These are phyloP conservation scores for Murraya paniculata DNA, from an alignment of 345 rosid species.

Conservation along the genomic window DNA sequence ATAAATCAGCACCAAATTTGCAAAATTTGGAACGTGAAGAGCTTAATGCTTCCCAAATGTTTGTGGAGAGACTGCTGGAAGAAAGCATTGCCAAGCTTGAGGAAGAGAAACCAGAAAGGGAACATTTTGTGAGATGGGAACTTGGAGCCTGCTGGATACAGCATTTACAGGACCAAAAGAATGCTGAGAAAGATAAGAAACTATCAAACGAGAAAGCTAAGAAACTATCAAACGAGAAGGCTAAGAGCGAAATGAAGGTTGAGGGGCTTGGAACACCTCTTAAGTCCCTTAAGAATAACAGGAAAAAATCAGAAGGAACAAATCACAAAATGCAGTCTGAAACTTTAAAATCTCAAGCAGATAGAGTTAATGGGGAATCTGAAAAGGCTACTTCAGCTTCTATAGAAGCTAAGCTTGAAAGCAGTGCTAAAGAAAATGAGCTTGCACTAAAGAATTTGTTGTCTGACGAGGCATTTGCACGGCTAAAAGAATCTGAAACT, in stretches of 20 bases:
- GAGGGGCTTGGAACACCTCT: conserved; percentile 98
- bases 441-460: conserved; percentile 53
- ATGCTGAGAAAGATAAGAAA: conserved; percentile 81
- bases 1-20: conserved; percentile 39
- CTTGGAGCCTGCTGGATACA: conserved; percentile 99
- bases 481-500: conserved; percentile 80
- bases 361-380: conserved; percentile 36
- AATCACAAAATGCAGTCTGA: conserved; percentile 35
- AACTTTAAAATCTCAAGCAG: conserved; percentile 36
- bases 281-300: conserved; percentile 72
- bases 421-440: conserved; percentile 47
- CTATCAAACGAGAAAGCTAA: conserved; percentile 64
- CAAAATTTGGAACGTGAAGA: conserved; percentile 55
- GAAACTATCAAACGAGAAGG: conserved; percentile 60
- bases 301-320: conserved; percentile 60
- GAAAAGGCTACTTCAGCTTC: conserved; percentile 39
- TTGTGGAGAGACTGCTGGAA: conserved; percentile 71
- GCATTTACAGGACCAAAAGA: conserved; percentile 91
- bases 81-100: conserved; percentile 84
- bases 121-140: conserved; percentile 88
- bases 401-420: conserved; percentile 51
- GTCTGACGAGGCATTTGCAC: conserved; percentile 75
- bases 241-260: conserved; percentile 82
- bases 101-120: conserved; percentile 47
- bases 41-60: conserved; percentile 50